These are phyloP conservation scores for Tricholoma sp. DNA, from an alignment of 768 basidiomycete species.

Conservation along the genomic window DNA sequence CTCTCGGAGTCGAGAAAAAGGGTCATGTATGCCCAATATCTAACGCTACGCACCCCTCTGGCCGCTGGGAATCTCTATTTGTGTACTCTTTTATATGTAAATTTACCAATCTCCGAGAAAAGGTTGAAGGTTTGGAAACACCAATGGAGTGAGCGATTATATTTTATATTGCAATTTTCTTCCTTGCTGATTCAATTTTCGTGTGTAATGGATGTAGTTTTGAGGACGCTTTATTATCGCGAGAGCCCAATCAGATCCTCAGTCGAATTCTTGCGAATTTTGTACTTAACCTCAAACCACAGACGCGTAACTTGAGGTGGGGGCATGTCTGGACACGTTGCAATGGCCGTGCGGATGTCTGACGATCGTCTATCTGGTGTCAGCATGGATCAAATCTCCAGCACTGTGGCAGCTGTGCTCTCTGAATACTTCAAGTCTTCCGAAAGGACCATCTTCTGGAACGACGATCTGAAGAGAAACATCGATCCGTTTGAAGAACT, in stretches of 20 bases:
- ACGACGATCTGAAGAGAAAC: constrained; percentile 61
- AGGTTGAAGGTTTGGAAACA: constrained; percentile 74
- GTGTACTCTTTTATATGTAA: constrained; percentile 83
- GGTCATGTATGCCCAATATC: constrained; percentile 55
- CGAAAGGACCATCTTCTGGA: constrained; percentile 79
- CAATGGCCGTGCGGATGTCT: constrained; percentile 24
- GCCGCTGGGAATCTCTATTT: constrained; percentile 85
- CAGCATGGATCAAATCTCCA: constrained; percentile 80
- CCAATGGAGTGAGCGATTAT: constrained; percentile 72
- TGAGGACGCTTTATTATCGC: constrained; percentile 71
- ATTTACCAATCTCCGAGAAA: constrained; percentile 70
- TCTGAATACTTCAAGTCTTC: constrained; percentile 68
- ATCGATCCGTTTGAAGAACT: constrained; percentile 67
- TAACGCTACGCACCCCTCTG: constrained; percentile 65
- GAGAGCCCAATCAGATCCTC: constrained; percentile 68
- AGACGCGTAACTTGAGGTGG: constrained; percentile 88
- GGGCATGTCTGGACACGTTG: constrained; percentile 31
- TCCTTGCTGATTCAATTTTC: constrained; percentile 23
- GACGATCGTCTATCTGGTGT: constrained; percentile 26
- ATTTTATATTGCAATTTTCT: constrained; percentile 14
- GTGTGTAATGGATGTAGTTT: constrained; percentile 46
- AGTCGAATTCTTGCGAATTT: constrained; percentile 71
- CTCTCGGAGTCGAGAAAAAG: constrained; percentile 26
- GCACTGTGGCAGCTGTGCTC: constrained; percentile 64
- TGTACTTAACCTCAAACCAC: constrained; percentile 76